Evolutionary conservation across 2,329 filamentous ascomycete genomes (phyloP), one percentile per base, ranked within the genome.

Genomic region (Cladosporium austrohemisphaericum): DNA sequence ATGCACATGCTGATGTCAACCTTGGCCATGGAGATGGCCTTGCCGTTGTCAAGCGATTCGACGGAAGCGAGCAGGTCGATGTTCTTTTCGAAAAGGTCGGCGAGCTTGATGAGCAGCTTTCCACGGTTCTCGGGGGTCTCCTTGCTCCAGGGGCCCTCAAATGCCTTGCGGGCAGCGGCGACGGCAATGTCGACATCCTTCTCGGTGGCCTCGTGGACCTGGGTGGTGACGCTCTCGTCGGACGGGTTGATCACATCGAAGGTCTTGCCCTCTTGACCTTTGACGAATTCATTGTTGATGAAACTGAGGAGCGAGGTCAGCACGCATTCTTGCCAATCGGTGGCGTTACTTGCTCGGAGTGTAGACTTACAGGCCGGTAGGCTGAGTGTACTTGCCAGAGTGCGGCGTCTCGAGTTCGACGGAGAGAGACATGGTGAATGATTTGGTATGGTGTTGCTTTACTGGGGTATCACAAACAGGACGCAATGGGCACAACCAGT

Each of bases 271-370:
- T 95, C 88, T 56, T 86, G 83, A 67, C 83, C 78, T 70, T 86
- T 83, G 57, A 94, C 81, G 74, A 85, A 96, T 72, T 96, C 86
- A 71, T 92, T 91, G 80, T 93, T 91, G 80, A 95, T 93, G 79
- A 88, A 93, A 54, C 85, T 88, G 63, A 8, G 16, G 10, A 2
- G 22, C 16, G 2, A 22, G 11, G 38, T 54, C 45, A 54, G 52
- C 25, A 40, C 13, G 20, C 5, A 10, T 37, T 11, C 33, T 37
- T 16, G 25, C 5, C 28, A 13, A 31, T 40, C 50, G 35, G 40
- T 37, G 26, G 20, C 38, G 47, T 29, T 40, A 26, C 22, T 49
- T 28, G 84, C 88, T 89, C 84, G 31, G 50, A 28, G 36, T 46
- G 38, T 31, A 23, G 14, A 74, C 74, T 71, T 69, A 76, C 74